phyloP scores from a whole-genome alignment of 768 basidiomycete species.

The Boletus rex-veris region DNA sequence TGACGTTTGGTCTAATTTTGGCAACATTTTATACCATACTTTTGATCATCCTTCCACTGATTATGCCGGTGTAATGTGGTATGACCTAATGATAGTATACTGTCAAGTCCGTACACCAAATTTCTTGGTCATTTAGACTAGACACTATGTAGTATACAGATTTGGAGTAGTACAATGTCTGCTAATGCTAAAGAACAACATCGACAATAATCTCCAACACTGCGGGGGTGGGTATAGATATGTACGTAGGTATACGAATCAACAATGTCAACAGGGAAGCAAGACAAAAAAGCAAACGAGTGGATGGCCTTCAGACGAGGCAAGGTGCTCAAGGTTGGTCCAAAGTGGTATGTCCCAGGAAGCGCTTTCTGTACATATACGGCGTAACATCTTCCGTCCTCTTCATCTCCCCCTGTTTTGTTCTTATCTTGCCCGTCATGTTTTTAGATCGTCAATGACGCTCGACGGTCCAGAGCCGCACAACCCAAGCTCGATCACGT shows the following conservation, averaged over 20 bases:
- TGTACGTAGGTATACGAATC: not conserved
- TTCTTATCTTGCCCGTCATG: not conserved
- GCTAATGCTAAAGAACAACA: not conserved
- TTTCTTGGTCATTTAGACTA: no score
- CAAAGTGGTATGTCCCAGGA: not conserved
- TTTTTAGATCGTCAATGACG: slow-evolving; percentile 1
- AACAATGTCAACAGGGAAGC: not conserved
- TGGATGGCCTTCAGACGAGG: slow-evolving; percentile 4
- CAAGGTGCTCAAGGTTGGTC: not conserved
- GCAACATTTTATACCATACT: not conserved
- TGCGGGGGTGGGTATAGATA: not conserved
- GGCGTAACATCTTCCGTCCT: not conserved
- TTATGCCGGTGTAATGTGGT: no score
- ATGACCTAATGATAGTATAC: no score
- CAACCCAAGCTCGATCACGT: slow-evolving; percentile 13
- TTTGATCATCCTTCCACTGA: not conserved
- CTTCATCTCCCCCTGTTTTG: not conserved
- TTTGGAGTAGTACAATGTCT: not conserved
- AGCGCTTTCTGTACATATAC: no score
- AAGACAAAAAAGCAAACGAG: not conserved
- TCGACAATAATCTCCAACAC: not conserved
- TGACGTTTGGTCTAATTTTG: not conserved
- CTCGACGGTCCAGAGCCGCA: slow-evolving; percentile 3
- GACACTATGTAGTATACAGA: not conserved
- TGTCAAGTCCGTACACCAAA: no score